Conservation (phyloP, 306 rosid genomes). For the Prunus persica region Prunus_persica_NCBIv2 NC_034016.1:17370001-17370500, state of each 20-base stretch:
- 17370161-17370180: neutral
- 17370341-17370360: slow-evolving; percentile 45
- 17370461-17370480: slow-evolving; percentile 60
- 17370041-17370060: neutral
- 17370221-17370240: slow-evolving; percentile 2
- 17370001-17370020: neutral
- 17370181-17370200: neutral
- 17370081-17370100: neutral
- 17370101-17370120: neutral
- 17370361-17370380: slow-evolving; percentile 70
- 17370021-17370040: neutral
- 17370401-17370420: slow-evolving; percentile 94
- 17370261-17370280: slow-evolving; percentile 84
- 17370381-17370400: slow-evolving; percentile 84
- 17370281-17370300: slow-evolving; percentile 98
- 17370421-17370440: slow-evolving; percentile 71
- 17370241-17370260: slow-evolving; percentile 63
- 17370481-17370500: slow-evolving; percentile 77
- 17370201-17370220: slow-evolving; percentile 14
- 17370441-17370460: slow-evolving; percentile 62
- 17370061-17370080: neutral
- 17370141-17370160: slow-evolving; percentile 3
- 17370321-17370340: slow-evolving; percentile 84
- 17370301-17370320: slow-evolving; percentile 97
- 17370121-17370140: neutral